Evolutionary conservation across 2,329 filamentous ascomycete species (phyloP).

Genomic region (Arachnomyces sp.): DNA sequence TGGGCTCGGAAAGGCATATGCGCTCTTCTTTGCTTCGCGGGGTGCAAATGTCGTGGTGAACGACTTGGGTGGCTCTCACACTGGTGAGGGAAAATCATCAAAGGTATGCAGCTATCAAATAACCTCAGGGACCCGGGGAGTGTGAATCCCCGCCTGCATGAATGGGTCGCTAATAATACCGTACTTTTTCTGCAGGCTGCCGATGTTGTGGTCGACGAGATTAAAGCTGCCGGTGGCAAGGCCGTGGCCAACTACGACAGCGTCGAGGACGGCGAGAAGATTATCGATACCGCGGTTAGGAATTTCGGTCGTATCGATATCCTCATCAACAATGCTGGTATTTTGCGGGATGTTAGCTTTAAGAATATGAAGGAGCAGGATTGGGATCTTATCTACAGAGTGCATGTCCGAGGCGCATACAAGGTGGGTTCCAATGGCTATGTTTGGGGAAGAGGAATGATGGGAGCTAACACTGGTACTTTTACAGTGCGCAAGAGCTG

Average conservation of each 20-base stretch:
- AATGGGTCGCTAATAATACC: constrained; percentile 59
- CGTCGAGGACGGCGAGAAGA: constrained; percentile 76
- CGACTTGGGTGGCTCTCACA: constrained; percentile 86
- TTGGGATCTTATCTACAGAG: constrained; percentile 90
- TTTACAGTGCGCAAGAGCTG: constrained; percentile 66
- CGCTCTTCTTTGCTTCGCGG: constrained; percentile 80
- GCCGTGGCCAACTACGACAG: constrained; percentile 94
- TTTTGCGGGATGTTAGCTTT: constrained; percentile 89
- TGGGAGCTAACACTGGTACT: background rate
- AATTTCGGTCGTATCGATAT: constrained; percentile 67
- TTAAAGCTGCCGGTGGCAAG: constrained; percentile 77
- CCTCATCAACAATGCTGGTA: constrained; percentile 96
- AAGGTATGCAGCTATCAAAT: constrained; percentile 55
- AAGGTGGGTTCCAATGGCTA: constrained; percentile 56
- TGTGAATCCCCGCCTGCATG: constrained; percentile 1
- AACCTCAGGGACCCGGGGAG: background rate
- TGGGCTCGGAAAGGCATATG: constrained; percentile 74
- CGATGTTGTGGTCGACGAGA: constrained; percentile 42
- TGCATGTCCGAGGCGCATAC: constrained; percentile 89
- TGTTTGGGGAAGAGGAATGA: background rate
- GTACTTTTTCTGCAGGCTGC: constrained; percentile 67
- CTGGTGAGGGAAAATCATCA: constrained; percentile 78
- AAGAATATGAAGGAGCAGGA: constrained; percentile 98
- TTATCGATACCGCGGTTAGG: constrained; percentile 60
- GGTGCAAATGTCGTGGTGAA: constrained; percentile 96